Percentiles rank a stretch among this genome's conserved stretches.
Conservation (phyloP, 805 yeast genomes). For the Priceomyces castillae region DNA sequence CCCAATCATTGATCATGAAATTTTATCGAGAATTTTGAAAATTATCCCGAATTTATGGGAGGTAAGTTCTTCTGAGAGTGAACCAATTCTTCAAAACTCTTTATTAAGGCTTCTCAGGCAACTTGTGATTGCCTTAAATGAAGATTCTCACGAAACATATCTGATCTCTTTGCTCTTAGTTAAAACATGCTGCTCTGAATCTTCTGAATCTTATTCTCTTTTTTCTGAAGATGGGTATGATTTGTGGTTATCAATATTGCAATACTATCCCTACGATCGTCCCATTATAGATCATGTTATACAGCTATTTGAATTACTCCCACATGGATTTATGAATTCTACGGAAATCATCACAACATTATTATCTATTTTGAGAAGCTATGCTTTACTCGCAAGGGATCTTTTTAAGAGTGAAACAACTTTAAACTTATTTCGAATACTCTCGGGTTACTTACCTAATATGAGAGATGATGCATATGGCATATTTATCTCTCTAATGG, state of each 20-base stretch:
- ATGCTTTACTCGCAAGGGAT: slow-evolving; percentile 48
- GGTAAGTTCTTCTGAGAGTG: slow-evolving; percentile 43
- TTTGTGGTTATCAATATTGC: slow-evolving; percentile 71
- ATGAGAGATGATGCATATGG: slow-evolving; percentile 72
- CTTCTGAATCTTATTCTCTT: slow-evolving; percentile 43
- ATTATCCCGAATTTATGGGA: slow-evolving; percentile 80
- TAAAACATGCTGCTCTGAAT: slow-evolving; percentile 55
- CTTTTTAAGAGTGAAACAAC: slow-evolving; percentile 37
- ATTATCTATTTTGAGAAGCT: slow-evolving; percentile 60
- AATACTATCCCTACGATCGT: slow-evolving; percentile 48
- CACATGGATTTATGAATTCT: slow-evolving; percentile 59
- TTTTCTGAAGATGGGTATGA: slow-evolving; percentile 85
- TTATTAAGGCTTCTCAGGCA: slow-evolving; percentile 54
- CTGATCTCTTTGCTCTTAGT: slow-evolving; percentile 65
- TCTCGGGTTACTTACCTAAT: slow-evolving; percentile 52
- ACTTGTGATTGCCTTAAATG: slow-evolving; percentile 54
- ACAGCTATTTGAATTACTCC: slow-evolving; percentile 48
- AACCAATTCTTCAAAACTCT: slow-evolving; percentile 38
- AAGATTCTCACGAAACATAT: slow-evolving; percentile 47
- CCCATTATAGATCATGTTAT: slow-evolving; percentile 38
- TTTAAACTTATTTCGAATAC: slow-evolving; percentile 43
- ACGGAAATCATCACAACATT: slow-evolving; percentile 73
- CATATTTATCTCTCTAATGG: slow-evolving; percentile 53
- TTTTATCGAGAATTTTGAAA: slow-evolving; percentile 49
- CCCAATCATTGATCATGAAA: slow-evolving; percentile 54